Evolutionary conservation across 768 basidiomycete genomes (phyloP).

Genomic region (Lentinula guzmanii): DNA sequence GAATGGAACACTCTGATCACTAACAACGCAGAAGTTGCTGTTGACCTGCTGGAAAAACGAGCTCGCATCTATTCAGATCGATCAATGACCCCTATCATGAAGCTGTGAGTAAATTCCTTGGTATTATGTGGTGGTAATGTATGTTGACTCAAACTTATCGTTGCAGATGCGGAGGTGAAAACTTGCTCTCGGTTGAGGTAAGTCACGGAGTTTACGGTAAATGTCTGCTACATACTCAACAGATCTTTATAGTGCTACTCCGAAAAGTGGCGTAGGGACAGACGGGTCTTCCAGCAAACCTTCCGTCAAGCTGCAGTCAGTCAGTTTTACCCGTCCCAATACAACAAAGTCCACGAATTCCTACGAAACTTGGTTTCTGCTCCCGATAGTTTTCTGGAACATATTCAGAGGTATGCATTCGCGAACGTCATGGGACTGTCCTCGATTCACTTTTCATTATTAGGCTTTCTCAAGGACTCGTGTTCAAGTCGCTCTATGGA

Average conservation of each 20-base stretch:
- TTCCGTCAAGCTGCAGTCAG: conserved; percentile 22
- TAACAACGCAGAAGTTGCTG: conserved; percentile 18
- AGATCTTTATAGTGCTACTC: conserved; percentile 23
- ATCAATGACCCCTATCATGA: conserved; percentile 8
- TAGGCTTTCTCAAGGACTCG: conserved; percentile 19
- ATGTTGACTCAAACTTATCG: neutral
- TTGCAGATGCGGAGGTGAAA: neutral
- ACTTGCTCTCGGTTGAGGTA: neutral
- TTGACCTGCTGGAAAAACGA: conserved; percentile 17
- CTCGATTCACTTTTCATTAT: neutral
- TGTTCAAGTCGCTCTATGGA: conserved; percentile 26
- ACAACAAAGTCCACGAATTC: conserved; percentile 22
- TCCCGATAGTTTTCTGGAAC: conserved; percentile 20
- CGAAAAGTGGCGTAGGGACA: conserved; percentile 28
- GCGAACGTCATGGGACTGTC: neutral
- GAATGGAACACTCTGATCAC: conserved; percentile 20
- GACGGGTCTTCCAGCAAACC: conserved; percentile 30
- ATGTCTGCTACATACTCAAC: neutral
- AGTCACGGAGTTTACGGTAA: neutral
- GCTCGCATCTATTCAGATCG: conserved; percentile 18
- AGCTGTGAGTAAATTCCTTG: conserved; percentile 10
- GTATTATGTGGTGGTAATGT: no score
- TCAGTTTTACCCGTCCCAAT: conserved; percentile 25
- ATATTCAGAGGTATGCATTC: conserved; percentile 9
- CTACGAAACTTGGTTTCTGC: conserved; percentile 19